Percentiles rank a stretch among this genome's conserved stretches.
Evolutionary conservation across 2,329 filamentous ascomycete genomes (phyloP).

Genomic region (Aspergillus nomiae): DNA sequence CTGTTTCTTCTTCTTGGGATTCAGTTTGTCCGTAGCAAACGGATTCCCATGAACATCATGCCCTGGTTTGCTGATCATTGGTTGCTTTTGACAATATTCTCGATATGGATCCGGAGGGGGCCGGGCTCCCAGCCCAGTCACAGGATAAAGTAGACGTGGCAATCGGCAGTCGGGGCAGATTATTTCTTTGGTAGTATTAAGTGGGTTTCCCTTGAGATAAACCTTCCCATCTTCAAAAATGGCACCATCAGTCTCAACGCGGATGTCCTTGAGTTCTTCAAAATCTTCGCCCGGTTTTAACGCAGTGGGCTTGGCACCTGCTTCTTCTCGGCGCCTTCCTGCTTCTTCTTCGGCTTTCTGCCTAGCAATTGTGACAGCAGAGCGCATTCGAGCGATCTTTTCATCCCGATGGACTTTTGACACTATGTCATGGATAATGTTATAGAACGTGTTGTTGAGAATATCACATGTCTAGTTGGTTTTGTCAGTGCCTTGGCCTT

Average conservation of each 20-base stretch:
- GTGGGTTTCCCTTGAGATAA: constrained; percentile 58
- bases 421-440: constrained; percentile 62
- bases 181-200: constrained; percentile 61
- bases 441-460: constrained; percentile 60
- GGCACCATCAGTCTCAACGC: constrained; percentile 54
- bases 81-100: constrained; percentile 62
- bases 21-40: constrained; percentile 46
- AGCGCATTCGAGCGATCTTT: constrained; percentile 61
- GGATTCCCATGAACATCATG: constrained; percentile 64
- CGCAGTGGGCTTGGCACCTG: constrained; percentile 33
- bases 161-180: constrained; percentile 63
- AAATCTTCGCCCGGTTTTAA: constrained; percentile 38
- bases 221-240: constrained; percentile 56
- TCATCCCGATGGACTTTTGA: constrained; percentile 62
- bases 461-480: constrained; percentile 46
- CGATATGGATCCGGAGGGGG: constrained; percentile 51
- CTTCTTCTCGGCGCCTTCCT: constrained; percentile 31
- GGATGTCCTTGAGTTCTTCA: constrained; percentile 37
- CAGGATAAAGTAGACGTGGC: constrained; percentile 60
- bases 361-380: constrained; percentile 47
- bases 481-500: not conserved
- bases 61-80: constrained; percentile 58
- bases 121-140: constrained; percentile 53
- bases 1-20: constrained; percentile 49
- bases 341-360: constrained; percentile 47